Percentiles rank a stretch among this genome's conserved stretches.
Conservation (phyloP, 257 asterid genomes). For the Solanum habrochaites region DNA sequence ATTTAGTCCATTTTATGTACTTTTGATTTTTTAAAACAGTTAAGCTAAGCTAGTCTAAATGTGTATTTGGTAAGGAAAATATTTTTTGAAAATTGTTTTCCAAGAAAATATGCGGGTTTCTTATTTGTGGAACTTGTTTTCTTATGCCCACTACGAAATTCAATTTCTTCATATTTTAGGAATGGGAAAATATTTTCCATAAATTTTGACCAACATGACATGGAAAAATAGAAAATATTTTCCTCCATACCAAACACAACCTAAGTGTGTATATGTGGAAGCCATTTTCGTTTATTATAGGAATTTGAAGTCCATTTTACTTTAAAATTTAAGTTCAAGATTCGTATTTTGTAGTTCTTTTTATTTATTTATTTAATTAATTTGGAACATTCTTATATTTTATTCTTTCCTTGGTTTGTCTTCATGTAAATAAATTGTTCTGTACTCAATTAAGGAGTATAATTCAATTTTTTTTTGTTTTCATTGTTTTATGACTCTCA, state of each 20-base stretch:
- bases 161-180: not conserved
- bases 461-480: not conserved
- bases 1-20: not conserved
- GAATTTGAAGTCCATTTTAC: not conserved
- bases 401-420: not conserved
- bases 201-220: not conserved
- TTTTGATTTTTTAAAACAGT: not conserved
- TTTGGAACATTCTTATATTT: not conserved
- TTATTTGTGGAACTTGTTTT: not conserved
- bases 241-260: not conserved
- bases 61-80: not conserved
- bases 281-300: not conserved
- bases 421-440: not conserved
- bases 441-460: not conserved
- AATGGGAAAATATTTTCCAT: not conserved
- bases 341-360: not conserved
- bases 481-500: not conserved
- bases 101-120: not conserved
- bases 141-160: not conserved
- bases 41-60: not conserved
- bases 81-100: not conserved
- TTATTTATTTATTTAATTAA: not conserved
- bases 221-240: not conserved
- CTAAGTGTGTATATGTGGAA: not conserved
- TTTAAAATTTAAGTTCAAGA: not conserved